Evolutionary conservation across 306 rosid genomes (phyloP), one percentile per base, ranked within the genome.

Genomic region (Prunus mongolica): DNA sequence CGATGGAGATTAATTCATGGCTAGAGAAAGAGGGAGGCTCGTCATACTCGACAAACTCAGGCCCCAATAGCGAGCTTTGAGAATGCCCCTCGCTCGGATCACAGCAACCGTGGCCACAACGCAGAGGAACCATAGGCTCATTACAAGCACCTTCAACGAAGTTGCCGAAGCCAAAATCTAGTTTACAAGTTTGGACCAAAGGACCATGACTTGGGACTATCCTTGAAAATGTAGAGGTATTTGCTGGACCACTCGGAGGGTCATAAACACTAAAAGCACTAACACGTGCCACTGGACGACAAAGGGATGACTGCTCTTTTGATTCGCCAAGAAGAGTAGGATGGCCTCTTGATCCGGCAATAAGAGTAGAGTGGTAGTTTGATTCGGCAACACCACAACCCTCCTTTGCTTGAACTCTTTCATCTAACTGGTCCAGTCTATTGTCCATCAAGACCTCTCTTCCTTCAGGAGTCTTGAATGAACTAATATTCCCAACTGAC

Each of bases 81-180:
- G 81, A 52, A 58, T 76, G 82, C 67, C 24, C 72, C 60, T 56
- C 78, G 15, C 55, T 34, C 16, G 54, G 76, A 67, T 84, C 69
- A 72, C 89, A 89, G 80, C 93, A 89, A 60, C 91, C 88, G 75
- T 86, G 88, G 71, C 93, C 84, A 73, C 97, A 91, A 38, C 56
- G 87, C 66, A 46, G 64, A 20, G 93, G 93, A 78, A 86, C 85
- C 78, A 76, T 67, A 56, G 87, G 84, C 78, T 84, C 97, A 76
- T 76, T 73, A 51, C 74, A 78, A 25, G 67, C 38, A 56, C 64
- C 84, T 44, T 87, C 88, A 81, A 89, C 69, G 52, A 80, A 69
- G 58, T 86, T 89, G 81, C 76, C 77, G 67, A 76, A 58, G 19
- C 86, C 92, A 7, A 69, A 46, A 46, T 77, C 77, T 45, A 79